Evolutionary conservation across 345 rosid species (phyloP).

Genomic region (Euphorbia pulcherrima): DNA sequence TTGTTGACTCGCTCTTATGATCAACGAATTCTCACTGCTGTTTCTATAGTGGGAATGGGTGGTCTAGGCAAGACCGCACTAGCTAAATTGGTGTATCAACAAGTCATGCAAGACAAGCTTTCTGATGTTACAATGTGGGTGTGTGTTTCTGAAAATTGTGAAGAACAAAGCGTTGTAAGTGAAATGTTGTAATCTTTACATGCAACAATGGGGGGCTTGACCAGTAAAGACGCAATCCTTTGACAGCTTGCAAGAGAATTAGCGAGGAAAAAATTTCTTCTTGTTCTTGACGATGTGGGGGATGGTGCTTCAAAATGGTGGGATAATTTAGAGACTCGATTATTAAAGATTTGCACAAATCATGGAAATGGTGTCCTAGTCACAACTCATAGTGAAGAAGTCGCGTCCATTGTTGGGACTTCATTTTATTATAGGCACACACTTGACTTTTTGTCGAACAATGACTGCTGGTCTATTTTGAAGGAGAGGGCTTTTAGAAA

Average conservation of each 20-base stretch:
- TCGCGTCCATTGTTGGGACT: constrained; percentile 12
- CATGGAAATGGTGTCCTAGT: constrained; percentile 11
- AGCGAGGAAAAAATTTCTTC: constrained; percentile 15
- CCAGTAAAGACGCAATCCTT: not conserved
- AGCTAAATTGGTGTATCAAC: constrained; percentile 3
- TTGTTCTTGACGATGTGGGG: constrained; percentile 14
- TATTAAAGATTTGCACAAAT: not conserved
- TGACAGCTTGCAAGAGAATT: not conserved
- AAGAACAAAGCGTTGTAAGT: not conserved
- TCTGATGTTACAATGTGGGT: constrained; percentile 13
- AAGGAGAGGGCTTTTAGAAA: not conserved
- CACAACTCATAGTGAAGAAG: constrained; percentile 20
- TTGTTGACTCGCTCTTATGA: not conserved
- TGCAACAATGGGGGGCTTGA: not conserved
- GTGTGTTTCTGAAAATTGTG: constrained; percentile 14
- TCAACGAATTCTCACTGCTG: not conserved
- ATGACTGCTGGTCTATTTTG: constrained; percentile 23
- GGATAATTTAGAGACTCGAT: constrained; percentile 4
- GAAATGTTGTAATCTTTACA: constrained; percentile 9
- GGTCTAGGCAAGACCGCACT: constrained; percentile 30
- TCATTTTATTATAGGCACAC: not conserved
- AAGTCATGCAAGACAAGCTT: not conserved
- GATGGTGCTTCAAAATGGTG: not conserved
- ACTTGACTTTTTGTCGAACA: not conserved
- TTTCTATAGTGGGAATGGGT: constrained; percentile 24